Evolutionary conservation across 257 asterid genomes (phyloP), one percentile per base, ranked within the genome.

Genomic region (Misopates orontium): DNA sequence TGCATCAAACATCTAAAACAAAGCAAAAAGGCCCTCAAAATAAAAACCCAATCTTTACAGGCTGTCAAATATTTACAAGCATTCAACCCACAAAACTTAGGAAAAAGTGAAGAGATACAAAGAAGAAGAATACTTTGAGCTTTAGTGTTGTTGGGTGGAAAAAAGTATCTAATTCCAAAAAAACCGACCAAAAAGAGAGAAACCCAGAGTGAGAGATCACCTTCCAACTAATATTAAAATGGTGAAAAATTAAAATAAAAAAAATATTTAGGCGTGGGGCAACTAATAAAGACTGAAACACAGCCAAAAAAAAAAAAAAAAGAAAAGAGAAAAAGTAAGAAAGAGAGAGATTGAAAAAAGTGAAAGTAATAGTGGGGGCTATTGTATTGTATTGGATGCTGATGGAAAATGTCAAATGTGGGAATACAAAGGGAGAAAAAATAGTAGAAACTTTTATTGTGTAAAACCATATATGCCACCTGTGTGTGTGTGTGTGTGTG

Each of bases 231-330:
- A 73, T 68, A 70, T 42, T 82, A 60, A 72, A 75, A 52, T 79
- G 73, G 72, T 77, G 79, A 78, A 68, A 72, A 50, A 36, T 3
- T 36, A 72, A 52, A 7, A 71, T 28, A 28, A 28, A 28, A 28
- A 2, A 28, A 28, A 28, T 2, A 28, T 2, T 75, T 66, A 65
- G 80, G 71, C 50, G 90, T 80, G 95, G 95, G 85, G 77, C 95
- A 84, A 87, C 93, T 87, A 79, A 83, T 79, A 77, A 88, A 79
- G 87, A 76, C 73, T 51, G 78, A 15, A 32, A 59, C 63, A 64
- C 71, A 49, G 74, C 62, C 44, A 21, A 67, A 22, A 67, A 20
- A 56, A 14, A 20, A 19, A 31, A 54, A 24, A 67, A 22, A 67
- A 25, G 48, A 14, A 20, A 24, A 42, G 62, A 31, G 40, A 57